Evolutionary conservation across 768 basidiomycete genomes (phyloP).

Genomic region (Tulasnella sp.): DNA sequence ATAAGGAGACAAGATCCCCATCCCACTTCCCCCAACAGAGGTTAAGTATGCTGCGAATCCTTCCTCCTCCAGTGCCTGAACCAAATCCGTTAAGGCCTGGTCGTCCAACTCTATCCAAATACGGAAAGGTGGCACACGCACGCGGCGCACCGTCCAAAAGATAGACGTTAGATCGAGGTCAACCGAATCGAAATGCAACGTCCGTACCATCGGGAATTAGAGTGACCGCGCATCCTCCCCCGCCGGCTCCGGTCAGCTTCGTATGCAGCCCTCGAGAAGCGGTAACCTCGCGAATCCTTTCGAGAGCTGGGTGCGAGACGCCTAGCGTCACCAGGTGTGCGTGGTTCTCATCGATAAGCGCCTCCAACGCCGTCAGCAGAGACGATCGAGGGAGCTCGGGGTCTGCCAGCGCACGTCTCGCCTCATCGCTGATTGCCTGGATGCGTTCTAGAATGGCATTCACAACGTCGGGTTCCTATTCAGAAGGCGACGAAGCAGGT

Average conservation of each 20-base stretch:
- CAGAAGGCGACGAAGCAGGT: neutral
- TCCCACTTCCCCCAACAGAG: slow-evolving; percentile 83
- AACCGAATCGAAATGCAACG: slow-evolving; percentile 22
- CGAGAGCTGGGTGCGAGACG: slow-evolving; percentile 83
- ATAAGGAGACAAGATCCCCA: slow-evolving; percentile 68
- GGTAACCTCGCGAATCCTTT: slow-evolving; percentile 65
- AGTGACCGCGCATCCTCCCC: slow-evolving; percentile 96
- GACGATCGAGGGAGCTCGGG: slow-evolving; percentile 53
- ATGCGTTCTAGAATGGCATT: slow-evolving; percentile 66
- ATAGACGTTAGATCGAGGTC: neutral
- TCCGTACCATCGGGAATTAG: slow-evolving; percentile 87
- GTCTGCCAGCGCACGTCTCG: slow-evolving; percentile 59
- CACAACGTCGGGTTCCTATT: slow-evolving; percentile 77
- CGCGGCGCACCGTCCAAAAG: neutral
- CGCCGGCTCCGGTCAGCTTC: slow-evolving; percentile 96
- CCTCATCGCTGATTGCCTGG: slow-evolving; percentile 75
- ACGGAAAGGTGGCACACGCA: neutral
- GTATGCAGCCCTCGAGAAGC: slow-evolving; percentile 58
- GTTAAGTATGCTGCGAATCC: slow-evolving; percentile 80
- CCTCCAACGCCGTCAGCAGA: slow-evolving; percentile 55
- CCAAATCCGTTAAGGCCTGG: slow-evolving; percentile 27
- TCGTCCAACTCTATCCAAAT: neutral
- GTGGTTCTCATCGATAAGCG: slow-evolving; percentile 85
- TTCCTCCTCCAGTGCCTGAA: slow-evolving; percentile 43
- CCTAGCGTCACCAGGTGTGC: slow-evolving; percentile 67